phyloP scores from a whole-genome alignment of 1,139 yeast species.

The Yamadazyma trypodendri region DNA sequence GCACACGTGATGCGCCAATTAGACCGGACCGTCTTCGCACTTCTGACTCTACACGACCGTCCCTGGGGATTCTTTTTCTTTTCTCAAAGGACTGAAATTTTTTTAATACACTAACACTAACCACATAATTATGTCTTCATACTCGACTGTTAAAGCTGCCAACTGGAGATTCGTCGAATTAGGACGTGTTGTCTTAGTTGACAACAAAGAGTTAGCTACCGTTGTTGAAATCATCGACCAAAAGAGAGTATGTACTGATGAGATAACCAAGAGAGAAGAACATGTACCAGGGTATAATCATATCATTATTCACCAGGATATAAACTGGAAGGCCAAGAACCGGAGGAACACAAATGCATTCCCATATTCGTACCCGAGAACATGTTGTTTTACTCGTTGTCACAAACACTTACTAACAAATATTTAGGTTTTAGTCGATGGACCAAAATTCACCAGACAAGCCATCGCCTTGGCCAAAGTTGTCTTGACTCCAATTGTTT shows the following conservation, averaged over 20 bases:
- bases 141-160: constrained; percentile 86
- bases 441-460: constrained; percentile 96
- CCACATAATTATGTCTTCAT: constrained; percentile 28
- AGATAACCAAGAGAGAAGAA: not conserved
- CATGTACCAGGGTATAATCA: not conserved
- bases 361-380: too few relatives aligned
- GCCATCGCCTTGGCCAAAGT: constrained; percentile 75
- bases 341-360: too few relatives aligned
- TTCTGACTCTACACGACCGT: constrained; percentile 2
- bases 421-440: constrained; percentile 82
- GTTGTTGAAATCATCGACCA: constrained; percentile 98
- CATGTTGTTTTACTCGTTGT: too few relatives aligned
- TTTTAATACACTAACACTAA: constrained; percentile 12
- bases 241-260: constrained; percentile 78
- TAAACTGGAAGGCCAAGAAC: not conserved
- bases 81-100: constrained; percentile 14
- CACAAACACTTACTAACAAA: constrained; percentile 29
- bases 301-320: too few relatives aligned
- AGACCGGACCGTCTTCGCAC: not conserved
- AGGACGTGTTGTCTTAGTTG: constrained; percentile 96
- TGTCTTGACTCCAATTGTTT: constrained; percentile 89
- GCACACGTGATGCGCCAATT: not conserved
- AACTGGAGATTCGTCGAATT: constrained; percentile 99
- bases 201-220: constrained; percentile 83
- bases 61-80: not conserved